Conservation (phyloP, 176 grass and related monocot species). For the Dactylis glomerata region DNA sequence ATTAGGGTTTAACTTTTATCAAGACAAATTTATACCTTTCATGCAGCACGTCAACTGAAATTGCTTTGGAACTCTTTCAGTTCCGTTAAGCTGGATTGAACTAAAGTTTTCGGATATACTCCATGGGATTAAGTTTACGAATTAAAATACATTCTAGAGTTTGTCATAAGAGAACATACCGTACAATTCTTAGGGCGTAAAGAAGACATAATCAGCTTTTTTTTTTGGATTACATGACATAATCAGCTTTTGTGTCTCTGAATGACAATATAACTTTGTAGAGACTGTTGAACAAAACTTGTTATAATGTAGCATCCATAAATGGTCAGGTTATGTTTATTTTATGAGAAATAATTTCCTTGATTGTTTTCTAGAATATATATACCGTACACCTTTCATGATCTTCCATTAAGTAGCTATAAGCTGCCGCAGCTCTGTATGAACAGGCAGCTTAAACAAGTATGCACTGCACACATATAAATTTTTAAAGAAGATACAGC, state of each 20-base stretch:
- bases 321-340: not conserved
- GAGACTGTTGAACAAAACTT: not conserved
- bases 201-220: not conserved
- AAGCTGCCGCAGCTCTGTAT: not conserved
- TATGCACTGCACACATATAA: not conserved
- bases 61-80: not conserved
- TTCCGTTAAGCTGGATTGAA: not conserved
- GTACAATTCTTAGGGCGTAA: not conserved
- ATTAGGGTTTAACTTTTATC: conserved; percentile 35
- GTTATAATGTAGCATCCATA: not conserved
- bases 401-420: not conserved
- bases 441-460: not conserved
- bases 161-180: not conserved
- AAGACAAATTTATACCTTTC: not conserved
- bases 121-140: not conserved
- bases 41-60: not conserved
- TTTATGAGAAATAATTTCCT: not conserved
- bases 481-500: not conserved
- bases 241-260: not conserved
- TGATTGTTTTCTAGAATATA: conserved; percentile 3
- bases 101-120: not conserved
- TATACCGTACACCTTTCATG: not conserved
- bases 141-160: not conserved
- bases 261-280: not conserved
- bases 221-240: no score